Evolutionary conservation across 2,329 filamentous ascomycete species (phyloP).

Genomic region (Stachybotrys chlorohalonatus): DNA sequence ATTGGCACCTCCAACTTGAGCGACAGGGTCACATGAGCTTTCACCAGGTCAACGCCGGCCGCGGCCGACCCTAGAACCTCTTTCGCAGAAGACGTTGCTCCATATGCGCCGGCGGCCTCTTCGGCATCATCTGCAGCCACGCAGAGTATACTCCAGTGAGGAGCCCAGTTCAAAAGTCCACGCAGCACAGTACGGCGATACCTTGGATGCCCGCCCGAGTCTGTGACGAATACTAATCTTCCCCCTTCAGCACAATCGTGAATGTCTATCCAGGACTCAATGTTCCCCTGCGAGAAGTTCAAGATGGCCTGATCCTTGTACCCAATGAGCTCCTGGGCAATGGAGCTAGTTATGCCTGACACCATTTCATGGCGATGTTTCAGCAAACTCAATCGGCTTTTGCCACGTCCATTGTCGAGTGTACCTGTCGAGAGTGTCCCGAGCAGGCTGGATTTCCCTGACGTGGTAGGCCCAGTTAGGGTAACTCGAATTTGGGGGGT

Average conservation of each 20-base stretch:
- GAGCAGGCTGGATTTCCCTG: slow-evolving; percentile 84
- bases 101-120: slow-evolving; percentile 14
- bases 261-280: slow-evolving; percentile 91
- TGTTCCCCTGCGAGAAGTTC: slow-evolving; percentile 79
- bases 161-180: slow-evolving; percentile 89
- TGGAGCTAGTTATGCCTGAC: slow-evolving; percentile 86
- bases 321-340: slow-evolving; percentile 87
- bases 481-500: slow-evolving; percentile 78
- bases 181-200: slow-evolving; percentile 84
- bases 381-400: slow-evolving; percentile 77
- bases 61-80: slow-evolving; percentile 41
- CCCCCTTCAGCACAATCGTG: slow-evolving; percentile 68
- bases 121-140: slow-evolving; percentile 71
- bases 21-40: slow-evolving; percentile 77
- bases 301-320: slow-evolving; percentile 58
- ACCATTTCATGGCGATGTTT: slow-evolving; percentile 91
- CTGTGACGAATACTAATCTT: slow-evolving; percentile 78
- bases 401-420: slow-evolving; percentile 85
- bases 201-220: slow-evolving; percentile 84
- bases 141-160: slow-evolving; percentile 87
- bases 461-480: slow-evolving; percentile 79
- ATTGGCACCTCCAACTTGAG: slow-evolving; percentile 71
- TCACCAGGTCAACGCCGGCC: slow-evolving; percentile 60
- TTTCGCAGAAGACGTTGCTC: slow-evolving; percentile 38
- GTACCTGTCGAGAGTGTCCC: slow-evolving; percentile 82